These are phyloP conservation scores for Umbilicus rupestris DNA, from an alignment of 164 flowering plant species.

Conservation along the genomic window DNA sequence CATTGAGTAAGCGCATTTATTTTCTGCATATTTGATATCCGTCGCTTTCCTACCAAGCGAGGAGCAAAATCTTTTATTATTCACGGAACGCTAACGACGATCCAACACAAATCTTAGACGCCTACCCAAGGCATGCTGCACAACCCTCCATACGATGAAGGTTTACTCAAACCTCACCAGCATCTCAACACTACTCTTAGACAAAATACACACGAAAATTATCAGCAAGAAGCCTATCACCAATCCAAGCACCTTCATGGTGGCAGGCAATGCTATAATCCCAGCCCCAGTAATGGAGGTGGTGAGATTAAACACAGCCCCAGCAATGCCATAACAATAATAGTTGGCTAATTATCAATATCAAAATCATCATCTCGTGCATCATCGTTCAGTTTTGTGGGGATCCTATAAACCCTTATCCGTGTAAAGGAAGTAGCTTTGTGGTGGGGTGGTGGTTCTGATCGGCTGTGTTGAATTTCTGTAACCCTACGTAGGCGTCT, in stretches of 20 bases:
- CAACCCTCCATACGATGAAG: constrained; percentile 78
- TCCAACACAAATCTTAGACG: constrained; percentile 59
- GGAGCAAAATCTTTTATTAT: too few species aligned
- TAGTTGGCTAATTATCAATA: constrained; percentile 42
- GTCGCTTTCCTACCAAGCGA: too few species aligned
- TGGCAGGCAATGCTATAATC: constrained; percentile 93
- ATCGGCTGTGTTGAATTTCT: not conserved
- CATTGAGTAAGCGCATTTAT: too few species aligned
- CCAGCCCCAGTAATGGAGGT: constrained; percentile 95
- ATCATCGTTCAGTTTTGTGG: not conserved
- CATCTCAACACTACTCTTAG: constrained; percentile 78
- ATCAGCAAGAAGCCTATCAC: constrained; percentile 57
- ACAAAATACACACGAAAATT: constrained; percentile 63
- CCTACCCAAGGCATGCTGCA: constrained; percentile 62
- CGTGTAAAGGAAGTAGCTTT: not conserved
- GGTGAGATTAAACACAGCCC: constrained; percentile 86
- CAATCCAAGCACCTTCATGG: constrained; percentile 89
- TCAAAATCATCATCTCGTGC: constrained; percentile 23
- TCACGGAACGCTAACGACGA: too few species aligned
- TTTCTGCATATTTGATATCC: too few species aligned
- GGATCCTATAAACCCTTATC: not conserved
- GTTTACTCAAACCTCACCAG: constrained; percentile 55
- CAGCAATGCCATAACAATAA: constrained; percentile 45
- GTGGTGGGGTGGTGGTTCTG: not conserved
- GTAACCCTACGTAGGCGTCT: not conserved